Percentiles rank a stretch among this genome's conserved stretches.
These are phyloP conservation scores for Aspergillus uvarum DNA, from an alignment of 2,329 filamentous ascomycete species.

Conservation along the genomic window DNA sequence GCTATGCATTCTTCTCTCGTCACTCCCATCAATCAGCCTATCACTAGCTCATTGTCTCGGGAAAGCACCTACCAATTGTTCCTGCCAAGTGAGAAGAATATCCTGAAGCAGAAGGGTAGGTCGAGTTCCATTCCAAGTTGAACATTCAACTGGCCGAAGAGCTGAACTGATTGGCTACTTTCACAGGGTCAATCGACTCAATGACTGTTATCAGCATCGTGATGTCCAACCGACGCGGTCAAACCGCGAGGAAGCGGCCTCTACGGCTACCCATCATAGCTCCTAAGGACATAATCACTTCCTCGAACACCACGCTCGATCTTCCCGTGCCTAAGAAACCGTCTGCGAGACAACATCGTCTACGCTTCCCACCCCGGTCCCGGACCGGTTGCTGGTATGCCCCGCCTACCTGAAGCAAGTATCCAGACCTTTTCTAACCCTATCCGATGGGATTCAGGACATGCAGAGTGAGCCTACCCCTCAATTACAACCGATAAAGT, in stretches of 20 bases:
- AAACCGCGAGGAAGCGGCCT: conserved; percentile 39
- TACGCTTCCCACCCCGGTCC: conserved; percentile 54
- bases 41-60: background rate
- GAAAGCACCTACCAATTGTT: background rate
- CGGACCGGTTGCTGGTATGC: conserved; percentile 55
- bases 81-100: background rate
- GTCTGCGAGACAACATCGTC: conserved; percentile 39
- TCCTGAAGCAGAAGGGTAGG: background rate
- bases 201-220: conserved; percentile 38
- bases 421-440: conserved; percentile 10
- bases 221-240: conserved; percentile 39
- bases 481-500: background rate
- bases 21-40: background rate
- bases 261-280: conserved; percentile 46
- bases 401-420: conserved; percentile 2
- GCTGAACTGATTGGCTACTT: background rate
- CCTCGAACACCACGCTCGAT: conserved; percentile 16
- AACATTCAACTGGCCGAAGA: background rate
- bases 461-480: conserved; percentile 39
- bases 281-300: conserved; percentile 42
- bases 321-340: conserved; percentile 29
- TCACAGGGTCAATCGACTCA: background rate
- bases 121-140: background rate
- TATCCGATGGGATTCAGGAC: conserved; percentile 33
- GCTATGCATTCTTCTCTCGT: background rate